Evolutionary conservation across 495 filamentous ascomycete genomes (phyloP), one percentile per base, ranked within the genome.

Genomic region (Aspergillus sclerotioniger): DNA sequence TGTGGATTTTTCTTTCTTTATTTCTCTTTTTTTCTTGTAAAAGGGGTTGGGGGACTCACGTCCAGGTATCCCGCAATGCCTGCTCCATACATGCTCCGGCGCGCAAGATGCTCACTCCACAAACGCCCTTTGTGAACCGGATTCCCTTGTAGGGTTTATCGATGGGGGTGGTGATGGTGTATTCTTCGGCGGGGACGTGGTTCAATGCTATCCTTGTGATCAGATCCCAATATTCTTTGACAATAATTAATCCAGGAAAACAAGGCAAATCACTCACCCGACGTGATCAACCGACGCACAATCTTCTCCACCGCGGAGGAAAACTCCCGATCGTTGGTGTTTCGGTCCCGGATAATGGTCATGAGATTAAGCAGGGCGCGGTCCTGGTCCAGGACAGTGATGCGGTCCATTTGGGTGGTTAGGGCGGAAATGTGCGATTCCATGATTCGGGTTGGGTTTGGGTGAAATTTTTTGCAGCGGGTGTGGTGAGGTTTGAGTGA

Each of bases 81-180:
- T 59, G 46, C 56, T 67, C 64, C 43, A 67, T 57, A 35, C 61
- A 62, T 12, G 57, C 61, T 0, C 64, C 64, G 8, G 64, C 64
- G 8, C 64, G 61, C 4, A 67, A 55, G 17, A 67, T 62, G 16
- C 57, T 59, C 29, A 67, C 64, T 6, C 64, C 64, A 46, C 61
- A 64, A 0, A 67, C 56, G 0, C 56, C 55, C 47, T 57, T 65
- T 12, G 47, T 53, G 25, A 52, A 51, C 3, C 57, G 53, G 8
- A 55, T 12, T 0, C 60, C 63, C n/a, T 51, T 12, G 46, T 60
- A 66, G 0, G 57, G 52, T 0, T 44, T 37, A 16, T 52, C 25
- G 29, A 53, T 60, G 6, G 63, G 63, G 0, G 63, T 62, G 29
- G 17, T 12, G 19, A 66, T 37, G 9, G 54, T 37, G 25, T 51